phyloP scores from a whole-genome alignment of 2,329 filamentous ascomycete species.

The Verticillium nonalfalfae region DNA sequence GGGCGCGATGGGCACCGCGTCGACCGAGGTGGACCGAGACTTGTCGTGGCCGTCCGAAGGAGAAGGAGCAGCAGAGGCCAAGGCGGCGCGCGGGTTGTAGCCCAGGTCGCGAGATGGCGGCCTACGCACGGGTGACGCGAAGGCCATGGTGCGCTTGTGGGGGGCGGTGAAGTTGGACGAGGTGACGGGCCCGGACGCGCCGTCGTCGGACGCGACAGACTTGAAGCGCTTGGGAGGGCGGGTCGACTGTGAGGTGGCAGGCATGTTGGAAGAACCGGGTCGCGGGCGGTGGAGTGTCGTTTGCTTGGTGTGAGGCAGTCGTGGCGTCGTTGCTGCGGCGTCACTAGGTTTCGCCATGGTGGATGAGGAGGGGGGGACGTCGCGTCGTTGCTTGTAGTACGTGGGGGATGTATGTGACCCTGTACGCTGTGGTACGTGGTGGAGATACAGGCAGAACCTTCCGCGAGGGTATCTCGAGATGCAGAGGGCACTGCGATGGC shows the following conservation, averaged over 20 bases:
- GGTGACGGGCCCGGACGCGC: not conserved
- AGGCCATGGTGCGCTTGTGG: not conserved
- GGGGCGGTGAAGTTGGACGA: not conserved
- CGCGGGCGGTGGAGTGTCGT: not conserved
- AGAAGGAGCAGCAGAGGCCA: too few relatives aligned
- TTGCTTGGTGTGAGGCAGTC: not conserved
- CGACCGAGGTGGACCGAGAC: not conserved
- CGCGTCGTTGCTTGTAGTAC: not conserved
- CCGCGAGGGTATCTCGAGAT: not conserved
- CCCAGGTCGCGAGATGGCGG: not conserved
- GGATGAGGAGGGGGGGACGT: not conserved
- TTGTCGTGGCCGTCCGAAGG: not conserved
- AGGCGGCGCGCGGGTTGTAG: not conserved
- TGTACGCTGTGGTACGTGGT: not conserved
- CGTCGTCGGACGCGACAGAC: not conserved
- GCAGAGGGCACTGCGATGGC: not conserved
- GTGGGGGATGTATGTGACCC: not conserved
- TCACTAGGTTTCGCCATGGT: not conserved
- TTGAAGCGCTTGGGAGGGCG: not conserved
- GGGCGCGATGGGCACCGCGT: not conserved
- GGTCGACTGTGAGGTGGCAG: not conserved
- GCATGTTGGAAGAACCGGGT: not conserved
- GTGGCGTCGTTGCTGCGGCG: not conserved
- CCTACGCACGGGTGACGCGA: not conserved
- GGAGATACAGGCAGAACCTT: not conserved